Evolutionary conservation across 306 rosid genomes (phyloP).

Genomic region (Oxytropis ochrocephala): DNA sequence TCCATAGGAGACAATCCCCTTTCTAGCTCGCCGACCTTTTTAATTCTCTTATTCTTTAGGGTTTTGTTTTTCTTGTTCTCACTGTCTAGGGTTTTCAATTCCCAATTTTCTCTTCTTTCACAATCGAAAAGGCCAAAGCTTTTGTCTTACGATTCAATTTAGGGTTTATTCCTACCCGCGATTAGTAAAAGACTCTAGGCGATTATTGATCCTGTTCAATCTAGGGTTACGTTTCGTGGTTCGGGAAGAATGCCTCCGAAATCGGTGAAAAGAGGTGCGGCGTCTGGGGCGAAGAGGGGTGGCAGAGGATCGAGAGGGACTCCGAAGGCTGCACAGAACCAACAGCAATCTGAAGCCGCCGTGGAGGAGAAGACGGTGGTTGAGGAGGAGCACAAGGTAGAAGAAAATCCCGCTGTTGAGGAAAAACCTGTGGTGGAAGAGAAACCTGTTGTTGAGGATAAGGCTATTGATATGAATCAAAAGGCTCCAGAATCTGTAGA

Average conservation of each 20-base stretch:
- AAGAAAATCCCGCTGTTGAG: conserved; percentile 35
- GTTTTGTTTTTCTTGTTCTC: not conserved
- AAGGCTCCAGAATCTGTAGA: conserved; percentile 24
- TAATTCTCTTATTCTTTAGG: not conserved
- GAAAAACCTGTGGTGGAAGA: conserved; percentile 38
- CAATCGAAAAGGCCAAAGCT: not conserved
- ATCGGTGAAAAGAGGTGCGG: conserved; percentile 75
- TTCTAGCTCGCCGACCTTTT: not conserved
- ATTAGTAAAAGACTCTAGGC: not conserved
- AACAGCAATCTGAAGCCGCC: conserved; percentile 29
- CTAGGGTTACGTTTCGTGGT: conserved; percentile 1
- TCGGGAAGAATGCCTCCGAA: conserved; percentile 67
- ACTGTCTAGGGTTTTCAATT: not conserved
- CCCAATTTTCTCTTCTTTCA: not conserved
- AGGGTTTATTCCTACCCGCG: not conserved
- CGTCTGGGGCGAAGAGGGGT: conserved; percentile 45
- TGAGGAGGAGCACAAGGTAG: conserved; percentile 37
- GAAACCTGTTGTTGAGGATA: conserved; percentile 20
- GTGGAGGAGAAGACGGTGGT: conserved; percentile 35
- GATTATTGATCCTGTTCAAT: not conserved
- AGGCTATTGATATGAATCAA: conserved; percentile 30
- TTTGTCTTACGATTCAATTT: not conserved
- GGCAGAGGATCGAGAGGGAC: conserved; percentile 51
- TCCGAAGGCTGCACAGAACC: conserved; percentile 46
- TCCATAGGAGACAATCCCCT: too few relatives aligned